Evolutionary conservation across 306 rosid species (phyloP).

Genomic region (Senna siamea): DNA sequence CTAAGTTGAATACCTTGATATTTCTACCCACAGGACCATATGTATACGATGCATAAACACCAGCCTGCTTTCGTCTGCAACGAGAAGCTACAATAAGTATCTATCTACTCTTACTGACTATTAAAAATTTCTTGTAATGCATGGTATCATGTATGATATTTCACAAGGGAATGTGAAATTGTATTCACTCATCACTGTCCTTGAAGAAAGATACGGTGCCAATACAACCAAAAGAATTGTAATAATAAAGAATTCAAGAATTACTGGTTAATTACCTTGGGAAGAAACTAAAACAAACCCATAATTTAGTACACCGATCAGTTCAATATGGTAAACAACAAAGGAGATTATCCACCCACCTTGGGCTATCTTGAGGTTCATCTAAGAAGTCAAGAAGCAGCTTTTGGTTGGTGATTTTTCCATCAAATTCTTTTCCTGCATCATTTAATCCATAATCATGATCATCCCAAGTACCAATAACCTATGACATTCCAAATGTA

Average conservation of each 20-base stretch:
- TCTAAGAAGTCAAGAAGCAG: conserved; percentile 86
- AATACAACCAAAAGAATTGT: conserved; percentile 3
- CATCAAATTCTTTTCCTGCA: conserved; percentile 75
- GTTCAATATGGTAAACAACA: conserved; percentile 1
- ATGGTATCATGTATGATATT: background rate
- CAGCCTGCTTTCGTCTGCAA: conserved; percentile 78
- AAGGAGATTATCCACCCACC: conserved; percentile 55
- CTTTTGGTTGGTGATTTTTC: conserved; percentile 65
- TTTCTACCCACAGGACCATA: conserved; percentile 74
- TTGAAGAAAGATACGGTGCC: background rate
- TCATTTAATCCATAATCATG: conserved; percentile 87
- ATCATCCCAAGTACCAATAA: conserved; percentile 91
- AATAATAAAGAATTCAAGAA: conserved; percentile 13
- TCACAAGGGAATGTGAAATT: conserved; percentile 12
- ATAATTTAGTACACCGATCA: background rate
- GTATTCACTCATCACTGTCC: background rate
- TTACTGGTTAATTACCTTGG: background rate
- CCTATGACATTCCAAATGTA: conserved; percentile 51
- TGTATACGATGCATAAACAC: conserved; percentile 73
- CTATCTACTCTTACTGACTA: conserved; percentile 2
- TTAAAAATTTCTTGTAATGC: background rate
- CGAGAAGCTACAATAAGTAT: conserved; percentile 34
- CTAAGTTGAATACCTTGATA: conserved; percentile 58
- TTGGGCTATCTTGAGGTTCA: conserved; percentile 74
- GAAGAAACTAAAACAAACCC: conserved; percentile 13